Percentiles rank a stretch among this genome's conserved stretches.
These are phyloP conservation scores for Tephrocybe rancida DNA, from an alignment of 768 basidiomycete genomes.

Conservation along the genomic window DNA sequence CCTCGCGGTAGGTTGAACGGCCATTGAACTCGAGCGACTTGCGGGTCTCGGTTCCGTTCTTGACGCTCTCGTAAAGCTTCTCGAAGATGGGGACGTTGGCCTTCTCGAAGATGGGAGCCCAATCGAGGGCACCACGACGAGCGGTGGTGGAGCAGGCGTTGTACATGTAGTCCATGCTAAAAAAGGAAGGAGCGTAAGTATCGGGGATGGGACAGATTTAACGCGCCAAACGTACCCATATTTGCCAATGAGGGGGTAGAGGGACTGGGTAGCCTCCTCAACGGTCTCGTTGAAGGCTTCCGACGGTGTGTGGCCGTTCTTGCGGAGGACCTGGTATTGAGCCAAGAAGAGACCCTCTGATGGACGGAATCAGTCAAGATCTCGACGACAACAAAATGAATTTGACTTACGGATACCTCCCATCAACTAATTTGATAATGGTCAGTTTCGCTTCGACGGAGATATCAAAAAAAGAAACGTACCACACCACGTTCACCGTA, in stretches of 20 bases:
- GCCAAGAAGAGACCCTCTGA: conserved; percentile 97
- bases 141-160: conserved; percentile 99
- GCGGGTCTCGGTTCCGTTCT: conserved; percentile 95
- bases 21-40: conserved; percentile 97
- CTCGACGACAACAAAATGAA: background rate
- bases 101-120: conserved; percentile 96
- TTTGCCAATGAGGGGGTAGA: conserved; percentile 95
- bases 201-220: background rate
- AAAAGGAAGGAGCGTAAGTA: background rate
- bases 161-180: conserved; percentile 99
- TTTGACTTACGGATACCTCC: conserved; percentile 83
- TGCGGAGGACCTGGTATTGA: conserved; percentile 97
- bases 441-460: conserved; percentile 8
- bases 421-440: conserved; percentile 68
- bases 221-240: conserved; percentile 66
- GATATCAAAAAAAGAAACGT: conserved; percentile 37
- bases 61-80: conserved; percentile 91
- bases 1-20: conserved; percentile 88
- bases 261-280: conserved; percentile 99
- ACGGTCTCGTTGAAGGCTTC: conserved; percentile 99
- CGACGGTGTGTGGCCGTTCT: conserved; percentile 94
- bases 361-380: conserved; percentile 5
- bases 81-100: conserved; percentile 95
- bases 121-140: conserved; percentile 97
- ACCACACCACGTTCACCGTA: conserved; percentile 99